A percentile compares a stretch with the other conserved stretches of the same genome.
phyloP scores from a whole-genome alignment of 345 rosid genomes.

The Populus tremula region DNA sequence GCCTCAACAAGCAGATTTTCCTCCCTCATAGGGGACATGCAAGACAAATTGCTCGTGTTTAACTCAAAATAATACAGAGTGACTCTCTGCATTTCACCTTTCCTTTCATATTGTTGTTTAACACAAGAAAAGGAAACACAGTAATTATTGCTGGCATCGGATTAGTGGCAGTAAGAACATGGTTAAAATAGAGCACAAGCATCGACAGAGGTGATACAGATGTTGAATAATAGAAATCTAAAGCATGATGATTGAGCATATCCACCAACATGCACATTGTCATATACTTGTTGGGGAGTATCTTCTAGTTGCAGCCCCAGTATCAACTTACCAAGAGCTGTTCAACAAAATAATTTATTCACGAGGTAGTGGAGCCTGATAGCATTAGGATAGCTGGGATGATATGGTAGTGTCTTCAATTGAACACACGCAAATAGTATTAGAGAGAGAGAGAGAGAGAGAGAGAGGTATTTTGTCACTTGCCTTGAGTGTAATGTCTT shows the following conservation, averaged over 20 bases:
- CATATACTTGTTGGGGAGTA: not conserved
- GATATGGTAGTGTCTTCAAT: not conserved
- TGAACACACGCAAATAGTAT: not conserved
- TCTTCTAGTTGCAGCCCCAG: not conserved
- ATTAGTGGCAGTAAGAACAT: not conserved
- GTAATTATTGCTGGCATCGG: not conserved
- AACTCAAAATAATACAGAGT: not conserved
- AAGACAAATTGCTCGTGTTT: not conserved
- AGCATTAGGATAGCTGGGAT: not conserved
- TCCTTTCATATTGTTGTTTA: not conserved
- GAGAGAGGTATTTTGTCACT: slow-evolving; percentile 12
- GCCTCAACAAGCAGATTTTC: not conserved
- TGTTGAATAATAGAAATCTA: too few relatives aligned
- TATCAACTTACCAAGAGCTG: not conserved
- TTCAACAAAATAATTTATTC: not conserved
- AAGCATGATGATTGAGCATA: not conserved
- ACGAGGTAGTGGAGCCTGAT: not conserved
- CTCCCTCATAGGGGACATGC: not conserved
- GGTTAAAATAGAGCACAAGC: not conserved
- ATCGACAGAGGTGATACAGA: not conserved
- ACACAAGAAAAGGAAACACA: not conserved
- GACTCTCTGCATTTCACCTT: not conserved
- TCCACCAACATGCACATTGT: not conserved
- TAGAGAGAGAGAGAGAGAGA: slow-evolving; percentile 10
- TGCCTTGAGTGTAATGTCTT: slow-evolving; percentile 76